A percentile compares a stretch with the other conserved stretches of the same genome.
Conservation (phyloP, 1,284 basidiomycete species). For the Cryptococcus jaspeensis region DNA sequence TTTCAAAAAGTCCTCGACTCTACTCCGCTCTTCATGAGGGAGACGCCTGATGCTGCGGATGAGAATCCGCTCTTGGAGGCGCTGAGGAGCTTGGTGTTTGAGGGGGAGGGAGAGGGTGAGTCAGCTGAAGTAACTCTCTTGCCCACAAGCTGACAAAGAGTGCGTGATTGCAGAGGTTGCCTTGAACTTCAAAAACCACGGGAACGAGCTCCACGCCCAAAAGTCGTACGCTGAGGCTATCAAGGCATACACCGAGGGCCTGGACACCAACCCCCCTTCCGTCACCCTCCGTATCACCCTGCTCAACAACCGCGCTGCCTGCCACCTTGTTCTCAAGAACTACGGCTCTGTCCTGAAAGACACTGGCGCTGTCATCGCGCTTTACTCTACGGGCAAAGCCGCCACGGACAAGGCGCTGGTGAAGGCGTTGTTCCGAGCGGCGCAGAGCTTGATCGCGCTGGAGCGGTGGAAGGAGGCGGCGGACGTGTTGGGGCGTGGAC, state of each 20-base stretch:
- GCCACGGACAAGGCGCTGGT: conserved; percentile 54
- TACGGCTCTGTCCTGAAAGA: conserved; percentile 80
- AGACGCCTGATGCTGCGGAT: conserved; percentile 66
- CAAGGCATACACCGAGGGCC: conserved; percentile 84
- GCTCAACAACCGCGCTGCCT: conserved; percentile 86
- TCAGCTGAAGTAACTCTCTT: conserved; percentile 23
- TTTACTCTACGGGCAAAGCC: conserved; percentile 53
- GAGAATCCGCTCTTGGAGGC: conserved; percentile 73
- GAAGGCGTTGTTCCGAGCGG: conserved; percentile 83
- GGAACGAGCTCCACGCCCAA: conserved; percentile 88
- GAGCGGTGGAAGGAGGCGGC: conserved; percentile 72
- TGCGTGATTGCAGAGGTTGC: conserved; percentile 67
- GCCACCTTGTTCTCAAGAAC: conserved; percentile 88
- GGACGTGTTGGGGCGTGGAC: conserved; percentile 66
- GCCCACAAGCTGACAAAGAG: background rate
- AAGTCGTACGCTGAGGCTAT: conserved; percentile 83
- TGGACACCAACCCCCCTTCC: conserved; percentile 78
- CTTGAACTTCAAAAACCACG: conserved; percentile 89
- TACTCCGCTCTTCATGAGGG: conserved; percentile 87
- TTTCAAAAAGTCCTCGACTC: conserved; percentile 42
- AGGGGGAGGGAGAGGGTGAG: conserved; percentile 90
- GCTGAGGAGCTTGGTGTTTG: conserved; percentile 78
- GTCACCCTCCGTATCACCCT: conserved; percentile 64
- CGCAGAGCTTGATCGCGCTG: conserved; percentile 68
- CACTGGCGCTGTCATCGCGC: conserved; percentile 67